phyloP scores from a whole-genome alignment of 2,329 filamentous ascomycete genomes.

The Myriosclerotinia scirpicola region DNA sequence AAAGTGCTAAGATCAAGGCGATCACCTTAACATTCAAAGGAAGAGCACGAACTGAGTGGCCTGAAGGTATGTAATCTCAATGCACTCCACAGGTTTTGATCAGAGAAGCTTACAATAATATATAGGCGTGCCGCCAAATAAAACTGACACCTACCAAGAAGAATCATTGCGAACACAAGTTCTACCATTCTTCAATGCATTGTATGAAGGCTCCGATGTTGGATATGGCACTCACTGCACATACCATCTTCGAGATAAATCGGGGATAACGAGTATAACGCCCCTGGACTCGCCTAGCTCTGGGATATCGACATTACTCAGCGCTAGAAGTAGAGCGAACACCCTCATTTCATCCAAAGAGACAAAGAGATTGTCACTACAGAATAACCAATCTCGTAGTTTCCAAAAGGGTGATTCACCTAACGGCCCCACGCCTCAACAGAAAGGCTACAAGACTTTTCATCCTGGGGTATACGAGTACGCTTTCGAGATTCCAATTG shows the following conservation, averaged over 20 bases:
- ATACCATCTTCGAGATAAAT: slow-evolving; percentile 45
- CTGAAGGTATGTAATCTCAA: slow-evolving; percentile 67
- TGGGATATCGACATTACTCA: slow-evolving; percentile 32
- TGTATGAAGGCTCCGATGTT: slow-evolving; percentile 59
- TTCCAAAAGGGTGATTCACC: slow-evolving; percentile 64
- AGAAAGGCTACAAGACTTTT: slow-evolving; percentile 71
- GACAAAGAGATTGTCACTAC: slow-evolving; percentile 60
- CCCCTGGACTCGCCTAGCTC: slow-evolving; percentile 30
- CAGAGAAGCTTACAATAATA: slow-evolving; percentile 11
- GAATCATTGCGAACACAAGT: slow-evolving; percentile 85
- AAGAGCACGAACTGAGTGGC: slow-evolving; percentile 89
- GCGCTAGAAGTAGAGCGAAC: slow-evolving; percentile 34
- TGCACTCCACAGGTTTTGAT: background rate
- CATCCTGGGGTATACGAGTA: slow-evolving; percentile 45
- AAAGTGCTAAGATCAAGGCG: slow-evolving; percentile 90
- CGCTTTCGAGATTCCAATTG: slow-evolving; percentile 79
- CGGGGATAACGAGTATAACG: slow-evolving; percentile 36
- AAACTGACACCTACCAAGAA: slow-evolving; percentile 79
- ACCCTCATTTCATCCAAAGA: slow-evolving; percentile 35
- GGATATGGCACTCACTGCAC: slow-evolving; percentile 62
- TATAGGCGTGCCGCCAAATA: slow-evolving; percentile 78
- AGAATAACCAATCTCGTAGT: slow-evolving; percentile 65
- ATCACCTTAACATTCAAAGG: slow-evolving; percentile 85
- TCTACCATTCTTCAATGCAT: slow-evolving; percentile 87
- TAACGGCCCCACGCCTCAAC: slow-evolving; percentile 54